phyloP scores from a whole-genome alignment of 768 basidiomycete species.

The Suillus americanus region DNA sequence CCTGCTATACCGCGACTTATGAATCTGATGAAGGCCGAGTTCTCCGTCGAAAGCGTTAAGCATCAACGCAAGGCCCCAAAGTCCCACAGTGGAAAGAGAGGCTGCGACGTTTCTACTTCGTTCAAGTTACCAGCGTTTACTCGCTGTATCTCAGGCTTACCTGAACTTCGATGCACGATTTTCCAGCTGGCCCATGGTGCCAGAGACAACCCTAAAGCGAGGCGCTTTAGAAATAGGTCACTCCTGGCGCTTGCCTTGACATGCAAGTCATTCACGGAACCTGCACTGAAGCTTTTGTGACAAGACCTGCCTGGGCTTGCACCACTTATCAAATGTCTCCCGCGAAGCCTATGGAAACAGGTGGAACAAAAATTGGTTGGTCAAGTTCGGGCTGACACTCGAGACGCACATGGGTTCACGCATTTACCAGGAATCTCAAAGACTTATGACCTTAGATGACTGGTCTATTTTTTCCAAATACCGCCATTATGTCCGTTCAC shows the following conservation, averaged over 20 bases:
- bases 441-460: constrained; percentile 11
- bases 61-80: not conserved
- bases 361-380: not conserved
- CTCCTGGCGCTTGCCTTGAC: constrained; percentile 11
- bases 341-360: not conserved
- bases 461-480: constrained; percentile 31
- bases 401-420: not conserved
- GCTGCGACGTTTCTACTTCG: no score
- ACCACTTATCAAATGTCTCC: constrained; percentile 8
- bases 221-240: not conserved
- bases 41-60: not conserved
- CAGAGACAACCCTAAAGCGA: no score
- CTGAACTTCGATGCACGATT: not conserved
- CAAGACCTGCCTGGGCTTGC: not conserved
- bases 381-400: not conserved
- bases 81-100: not conserved
- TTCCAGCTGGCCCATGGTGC: not conserved
- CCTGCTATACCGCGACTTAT: not conserved
- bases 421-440: not conserved
- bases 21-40: not conserved
- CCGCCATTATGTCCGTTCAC: constrained; percentile 20
- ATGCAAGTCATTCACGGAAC: constrained; percentile 9
- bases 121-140: not conserved
- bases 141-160: not conserved
- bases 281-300: constrained; percentile 9